Evolutionary conservation across 768 basidiomycete genomes (phyloP).

Genomic region (Lyophyllum atratum): DNA sequence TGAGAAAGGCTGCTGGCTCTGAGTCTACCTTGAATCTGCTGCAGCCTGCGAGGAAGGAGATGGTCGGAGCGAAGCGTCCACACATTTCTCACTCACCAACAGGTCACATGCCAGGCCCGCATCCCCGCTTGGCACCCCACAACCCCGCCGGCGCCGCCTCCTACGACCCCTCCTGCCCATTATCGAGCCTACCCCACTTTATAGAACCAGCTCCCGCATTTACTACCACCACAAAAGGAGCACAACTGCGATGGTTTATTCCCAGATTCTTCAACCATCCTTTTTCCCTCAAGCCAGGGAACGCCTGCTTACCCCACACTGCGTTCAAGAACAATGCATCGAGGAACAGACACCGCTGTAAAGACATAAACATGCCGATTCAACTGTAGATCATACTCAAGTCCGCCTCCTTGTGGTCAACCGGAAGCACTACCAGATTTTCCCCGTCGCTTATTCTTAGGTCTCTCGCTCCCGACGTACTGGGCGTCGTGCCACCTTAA

Average conservation of each 20-base stretch:
- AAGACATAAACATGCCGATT: background rate
- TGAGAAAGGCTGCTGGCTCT: constrained; percentile 12
- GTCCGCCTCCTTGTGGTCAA: background rate
- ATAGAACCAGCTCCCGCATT: background rate
- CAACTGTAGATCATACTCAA: background rate
- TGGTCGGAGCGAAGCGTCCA: background rate
- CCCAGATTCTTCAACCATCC: background rate
- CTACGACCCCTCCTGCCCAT: background rate
- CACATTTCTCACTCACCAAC: background rate
- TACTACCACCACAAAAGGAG: background rate
- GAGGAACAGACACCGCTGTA: background rate
- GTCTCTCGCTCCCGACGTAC: constrained; percentile 6
- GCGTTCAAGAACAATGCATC: background rate
- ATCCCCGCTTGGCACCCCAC: background rate
- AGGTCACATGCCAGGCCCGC: background rate
- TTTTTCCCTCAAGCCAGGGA: background rate
- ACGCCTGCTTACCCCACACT: background rate
- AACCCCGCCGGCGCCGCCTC: background rate
- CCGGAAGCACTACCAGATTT: constrained; percentile 6
- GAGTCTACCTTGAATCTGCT: background rate
- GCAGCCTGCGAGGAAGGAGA: background rate
- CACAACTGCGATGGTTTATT: background rate
- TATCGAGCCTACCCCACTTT: background rate
- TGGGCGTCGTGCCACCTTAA: constrained; percentile 1
- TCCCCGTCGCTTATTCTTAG: background rate